Percentiles rank a stretch among this genome's conserved stretches.
Evolutionary conservation across 257 asterid genomes (phyloP).

Genomic region (Sherardia arvensis): DNA sequence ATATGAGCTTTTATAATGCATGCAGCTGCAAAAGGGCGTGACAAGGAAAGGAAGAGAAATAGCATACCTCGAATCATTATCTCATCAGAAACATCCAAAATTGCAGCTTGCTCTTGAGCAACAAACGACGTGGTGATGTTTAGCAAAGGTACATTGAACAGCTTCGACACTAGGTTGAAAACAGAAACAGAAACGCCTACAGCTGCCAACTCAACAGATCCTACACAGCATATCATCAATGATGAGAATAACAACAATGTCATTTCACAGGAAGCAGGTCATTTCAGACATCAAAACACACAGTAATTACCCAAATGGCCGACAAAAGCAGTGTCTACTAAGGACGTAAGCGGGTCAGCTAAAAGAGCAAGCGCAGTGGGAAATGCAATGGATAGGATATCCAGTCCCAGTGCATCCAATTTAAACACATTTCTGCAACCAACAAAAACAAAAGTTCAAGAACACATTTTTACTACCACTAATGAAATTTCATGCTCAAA

Average conservation of each 20-base stretch:
- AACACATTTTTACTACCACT: not conserved
- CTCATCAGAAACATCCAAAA: conserved; percentile 27
- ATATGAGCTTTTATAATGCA: conserved; percentile 2
- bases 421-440: conserved; percentile 43
- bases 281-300: not conserved
- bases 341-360: conserved; percentile 80
- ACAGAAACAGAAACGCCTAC: conserved; percentile 91
- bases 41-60: not conserved
- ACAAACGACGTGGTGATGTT: conserved; percentile 90
- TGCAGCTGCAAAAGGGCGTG: not conserved
- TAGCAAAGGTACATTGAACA: conserved; percentile 92
- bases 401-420: conserved; percentile 58
- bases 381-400: conserved; percentile 69
- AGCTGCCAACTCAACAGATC: conserved; percentile 91
- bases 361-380: conserved; percentile 93
- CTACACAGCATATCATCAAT: conserved; percentile 25
- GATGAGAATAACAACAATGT: not conserved
- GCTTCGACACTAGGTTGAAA: conserved; percentile 76
- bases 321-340: conserved; percentile 77
- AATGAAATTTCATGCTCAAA: too few species aligned
- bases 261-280: not conserved
- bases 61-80: conserved; percentile 27
- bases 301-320: conserved; percentile 73
- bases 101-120: conserved; percentile 89
- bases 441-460: not conserved